Evolutionary conservation across 208 protist genomes (phyloP), one percentile per base, ranked within the genome.

Genomic region (Histomonas meleagridis): DNA sequence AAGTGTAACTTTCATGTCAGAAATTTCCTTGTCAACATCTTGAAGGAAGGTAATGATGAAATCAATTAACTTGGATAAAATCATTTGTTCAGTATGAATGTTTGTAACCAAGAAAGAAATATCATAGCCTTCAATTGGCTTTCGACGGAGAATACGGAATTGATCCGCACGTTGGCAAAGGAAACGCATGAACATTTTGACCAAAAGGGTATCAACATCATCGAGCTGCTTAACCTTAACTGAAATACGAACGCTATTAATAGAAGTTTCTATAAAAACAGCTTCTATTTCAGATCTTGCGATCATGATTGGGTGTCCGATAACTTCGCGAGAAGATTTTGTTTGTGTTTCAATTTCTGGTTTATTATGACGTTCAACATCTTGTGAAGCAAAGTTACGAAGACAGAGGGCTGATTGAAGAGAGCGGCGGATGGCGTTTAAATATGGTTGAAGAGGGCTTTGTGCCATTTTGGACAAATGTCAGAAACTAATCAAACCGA

Each of bases 361-460:
- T 91, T 98, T 98, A 94, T 99, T 98, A 92, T 99, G 97, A 60
- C 98, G 94, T 94, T 99, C 98, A 21, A 98, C 96, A 21, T 95
- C 92, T 86, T 98, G 97, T 26, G 96, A 98, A 14, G 96, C 94
- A 93, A 98, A 98, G 92, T 98, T 97, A 60, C 94, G 93, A 7
- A 99, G 92, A 94, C 97, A 99, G 62, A 99, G 93, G 21, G 97
- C 97, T 0, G 97, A 97, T 70, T 96, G 94, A 38, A 99, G 94
- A 0, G 98, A 98, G 1, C 91, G 70, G 65, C 94, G 94, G 60
- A 99, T 96, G 91, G 95, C 96, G 57, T 96, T 94, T 38, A 97
- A 95, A 93, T 99, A 99, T 51, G 97, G 97, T 65, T 65, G 60
- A 7, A 32, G 60, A n/a, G 60, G 21, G 16, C 21, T 65, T 65